Evolutionary conservation across 495 filamentous ascomycete species (phyloP).

Genomic region (Clavariopsis aquatica): DNA sequence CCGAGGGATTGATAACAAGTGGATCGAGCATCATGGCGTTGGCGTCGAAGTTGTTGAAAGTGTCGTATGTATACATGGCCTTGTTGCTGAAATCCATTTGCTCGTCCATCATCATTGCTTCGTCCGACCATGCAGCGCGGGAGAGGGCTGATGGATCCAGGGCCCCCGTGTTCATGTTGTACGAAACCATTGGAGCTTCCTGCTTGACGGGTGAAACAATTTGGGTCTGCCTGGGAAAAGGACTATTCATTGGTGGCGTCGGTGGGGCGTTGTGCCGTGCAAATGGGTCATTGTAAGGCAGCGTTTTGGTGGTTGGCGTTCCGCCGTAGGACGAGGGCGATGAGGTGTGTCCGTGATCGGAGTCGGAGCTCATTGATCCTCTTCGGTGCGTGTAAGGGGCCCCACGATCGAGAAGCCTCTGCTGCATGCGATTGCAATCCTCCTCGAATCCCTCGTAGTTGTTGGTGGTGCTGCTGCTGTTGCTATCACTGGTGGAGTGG

Average conservation of each 20-base stretch:
- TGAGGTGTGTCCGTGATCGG: slow-evolving; percentile 49
- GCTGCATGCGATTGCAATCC: slow-evolving; percentile 56
- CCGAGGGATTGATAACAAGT: slow-evolving; percentile 9
- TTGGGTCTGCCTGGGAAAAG: slow-evolving; percentile 38
- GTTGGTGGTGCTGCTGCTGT: too few relatives aligned
- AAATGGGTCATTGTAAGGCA: slow-evolving; percentile 34
- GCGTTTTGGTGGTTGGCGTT: slow-evolving; percentile 27
- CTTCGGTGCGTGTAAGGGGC: slow-evolving; percentile 54
- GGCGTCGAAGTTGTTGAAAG: slow-evolving; percentile 31
- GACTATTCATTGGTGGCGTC: slow-evolving; percentile 40
- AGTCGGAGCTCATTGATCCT: slow-evolving; percentile 59
- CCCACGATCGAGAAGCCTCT: slow-evolving; percentile 54
- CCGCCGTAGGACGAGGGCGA: slow-evolving; percentile 30
- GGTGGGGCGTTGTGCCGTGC: slow-evolving; percentile 34
- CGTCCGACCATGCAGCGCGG: slow-evolving; percentile 22
- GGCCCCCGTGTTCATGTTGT: slow-evolving; percentile 31
- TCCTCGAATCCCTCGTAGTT: slow-evolving; percentile 63
- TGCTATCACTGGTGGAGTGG: slow-evolving; percentile 45
- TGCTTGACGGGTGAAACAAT: slow-evolving; percentile 23
- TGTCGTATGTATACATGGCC: slow-evolving; percentile 29
- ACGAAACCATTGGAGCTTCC: slow-evolving; percentile 26
- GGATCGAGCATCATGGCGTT: slow-evolving; percentile 33
- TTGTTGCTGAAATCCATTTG: slow-evolving; percentile 30
- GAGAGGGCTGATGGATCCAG: slow-evolving; percentile 29
- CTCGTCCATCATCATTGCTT: slow-evolving; percentile 38